phyloP scores from a whole-genome alignment of 495 filamentous ascomycete species.

The Achaetomiella virescens region DNA sequence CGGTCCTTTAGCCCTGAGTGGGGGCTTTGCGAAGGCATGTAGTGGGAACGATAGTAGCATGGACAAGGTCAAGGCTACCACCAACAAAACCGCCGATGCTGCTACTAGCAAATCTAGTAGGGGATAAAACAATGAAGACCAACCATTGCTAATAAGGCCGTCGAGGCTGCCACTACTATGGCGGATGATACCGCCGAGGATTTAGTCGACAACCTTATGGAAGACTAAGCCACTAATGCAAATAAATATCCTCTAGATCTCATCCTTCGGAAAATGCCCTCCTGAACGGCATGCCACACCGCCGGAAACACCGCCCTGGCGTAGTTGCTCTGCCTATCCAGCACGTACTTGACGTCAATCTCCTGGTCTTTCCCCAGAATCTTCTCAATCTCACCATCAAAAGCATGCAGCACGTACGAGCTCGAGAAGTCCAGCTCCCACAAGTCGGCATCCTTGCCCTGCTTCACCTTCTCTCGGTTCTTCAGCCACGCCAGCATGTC shows the following conservation, averaged over 20 bases:
- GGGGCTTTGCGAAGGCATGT: too few species aligned
- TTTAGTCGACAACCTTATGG: too few species aligned
- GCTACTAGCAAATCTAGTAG: too few species aligned
- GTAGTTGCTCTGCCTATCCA: slow-evolving; percentile 19
- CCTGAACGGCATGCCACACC: slow-evolving; percentile 13
- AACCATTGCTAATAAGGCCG: too few species aligned
- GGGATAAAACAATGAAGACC: too few species aligned
- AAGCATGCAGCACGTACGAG: slow-evolving; percentile 21
- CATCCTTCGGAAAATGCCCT: slow-evolving; percentile 3
- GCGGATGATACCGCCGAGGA: too few species aligned
- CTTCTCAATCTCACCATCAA: slow-evolving; percentile 3
- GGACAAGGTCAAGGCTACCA: too few species aligned
- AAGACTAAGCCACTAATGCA: too few species aligned
- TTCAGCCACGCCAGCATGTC: slow-evolving; percentile 12
- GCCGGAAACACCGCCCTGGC: slow-evolving; percentile 20
- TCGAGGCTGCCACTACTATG: too few species aligned
- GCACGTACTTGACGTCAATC: slow-evolving; percentile 15
- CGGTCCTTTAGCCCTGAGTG: too few species aligned
- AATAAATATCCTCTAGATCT: neutral
- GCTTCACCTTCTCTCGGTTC: neutral
- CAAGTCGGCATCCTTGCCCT: neutral
- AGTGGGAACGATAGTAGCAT: too few species aligned
- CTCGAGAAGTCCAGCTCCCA: slow-evolving; percentile 21
- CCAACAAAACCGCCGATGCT: too few species aligned
- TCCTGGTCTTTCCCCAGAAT: slow-evolving; percentile 6